Conservation (phyloP, 805 yeast genomes). For the Starmerella scarabaei region DNA sequence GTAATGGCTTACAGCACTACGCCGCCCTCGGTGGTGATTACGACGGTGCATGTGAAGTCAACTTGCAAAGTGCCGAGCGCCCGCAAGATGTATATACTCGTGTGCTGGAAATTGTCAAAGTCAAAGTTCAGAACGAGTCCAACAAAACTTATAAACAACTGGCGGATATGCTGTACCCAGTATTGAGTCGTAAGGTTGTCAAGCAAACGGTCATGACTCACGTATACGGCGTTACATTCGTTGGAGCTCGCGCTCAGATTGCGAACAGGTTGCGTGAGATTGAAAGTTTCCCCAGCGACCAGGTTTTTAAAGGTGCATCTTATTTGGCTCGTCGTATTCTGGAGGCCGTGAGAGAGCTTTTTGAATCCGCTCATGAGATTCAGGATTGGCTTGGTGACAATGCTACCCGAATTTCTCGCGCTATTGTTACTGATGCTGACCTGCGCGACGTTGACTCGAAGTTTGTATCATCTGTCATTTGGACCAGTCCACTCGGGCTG, state of each 20-base stretch:
- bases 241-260: conserved; percentile 87
- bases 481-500: conserved; percentile 94
- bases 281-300: conserved; percentile 37
- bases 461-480: conserved; percentile 76
- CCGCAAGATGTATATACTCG: conserved; percentile 52
- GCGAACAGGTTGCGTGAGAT: conserved; percentile 57
- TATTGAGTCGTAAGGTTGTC: conserved; percentile 73
- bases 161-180: conserved; percentile 39
- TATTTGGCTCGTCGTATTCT: conserved; percentile 72
- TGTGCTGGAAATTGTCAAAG: conserved; percentile 40
- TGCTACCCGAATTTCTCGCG: conserved; percentile 66
- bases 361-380: conserved; percentile 83
- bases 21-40: conserved; percentile 60
- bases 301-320: conserved; percentile 38
- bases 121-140: conserved; percentile 37
- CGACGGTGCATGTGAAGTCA: conserved; percentile 53
- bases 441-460: conserved; percentile 23
- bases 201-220: conserved; percentile 98
- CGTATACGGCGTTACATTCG: conserved; percentile 90
- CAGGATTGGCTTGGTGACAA: conserved; percentile 93
- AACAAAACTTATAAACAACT: conserved; percentile 11
- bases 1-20: conserved; percentile 57
- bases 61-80: conserved; percentile 40
- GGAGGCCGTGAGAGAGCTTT: conserved; percentile 69
- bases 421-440: conserved; percentile 39